Evolutionary conservation across 495 filamentous ascomycete genomes (phyloP), one percentile per base, ranked within the genome.

Genomic region (Aspergillus cristatus): DNA sequence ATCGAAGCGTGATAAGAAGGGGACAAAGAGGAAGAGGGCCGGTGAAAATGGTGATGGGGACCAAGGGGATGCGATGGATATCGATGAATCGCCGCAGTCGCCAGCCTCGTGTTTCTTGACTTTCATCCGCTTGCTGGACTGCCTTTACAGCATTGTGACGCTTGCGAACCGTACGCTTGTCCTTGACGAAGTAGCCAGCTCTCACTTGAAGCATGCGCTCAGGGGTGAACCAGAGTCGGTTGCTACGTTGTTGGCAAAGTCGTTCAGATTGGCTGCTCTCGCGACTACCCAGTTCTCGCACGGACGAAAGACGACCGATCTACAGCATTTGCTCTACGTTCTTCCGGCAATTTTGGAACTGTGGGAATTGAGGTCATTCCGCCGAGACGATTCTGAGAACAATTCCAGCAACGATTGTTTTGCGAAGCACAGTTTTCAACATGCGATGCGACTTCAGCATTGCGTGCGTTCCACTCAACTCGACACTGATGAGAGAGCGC

Each of bases 181-280:
- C 13, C 35, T 48, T 10, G 53, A 62, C 35, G 64, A 61, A 28
- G 60, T 69, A 24, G 58, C 63, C 17, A 63, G 62, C 24, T 72
- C 75, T 25, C 71, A 75, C 44, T 63, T 78, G 38, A 70, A 65
- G 39, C 58, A 70, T 34, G 66, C 65, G 7, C 47, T 79, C 16
- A 61, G 60, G 46, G 67, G 63, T 2, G 58, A 68, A 22, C 62
- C 65, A 7, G 64, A 68, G 37, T 53, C 65, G 15, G 58, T 70
- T 28, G 72, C 74, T 12, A 45, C 50, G 7, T 55, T 75, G 22
- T 46, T 81, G 17, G 60, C 61, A 20, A 53, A 51, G 34, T 51
- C 57, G 14, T 53, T 68, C 32, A 51, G 51, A n/a, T 30, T 65
- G 15, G 57, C 63, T 37, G 55, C 63, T 14, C 34, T 59, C 32